Base-by-base conservation (phyloP, 345 rosid genomes). In the Geranium rotundifolium region DNA sequence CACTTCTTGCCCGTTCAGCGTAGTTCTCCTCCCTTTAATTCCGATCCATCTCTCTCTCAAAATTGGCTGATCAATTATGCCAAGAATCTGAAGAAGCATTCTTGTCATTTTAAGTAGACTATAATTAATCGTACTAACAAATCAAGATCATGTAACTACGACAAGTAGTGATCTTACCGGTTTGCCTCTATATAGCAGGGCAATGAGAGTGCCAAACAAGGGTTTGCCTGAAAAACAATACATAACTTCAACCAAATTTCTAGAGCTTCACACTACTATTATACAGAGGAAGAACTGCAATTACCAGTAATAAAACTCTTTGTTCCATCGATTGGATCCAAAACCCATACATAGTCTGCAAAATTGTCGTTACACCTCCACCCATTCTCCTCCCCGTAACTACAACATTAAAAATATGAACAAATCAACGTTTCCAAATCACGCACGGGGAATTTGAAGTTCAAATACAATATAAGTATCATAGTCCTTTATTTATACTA, bases 261-360 rank as follows among this genome's bases (percentile, higher is more conserved):
- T 34, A 39, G 65, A 63, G 57, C 64, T 34, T 34, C 41, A 14
- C 13, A 10, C 8, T 7, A 41, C 14, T 10, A 46, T 46, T 9
- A 46, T 1, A 34, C 0, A 34, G 3, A 34, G 10, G 4, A 34
- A 34, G 41, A 34, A 34, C 1, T 23, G 41, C 67, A 30, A 59
- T 54, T 71, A 85, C 97, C 97, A 29, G 97, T 93, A 50, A 90
- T 90, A 73, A 93, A 93, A 60, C 95, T 90, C 84, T 86, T 93
- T 17, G 99, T 93, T 65, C 97, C 99, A 19, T 93, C 99, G 13
- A 88, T 93, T 17, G 99, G 99, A 76, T 90, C 97, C 67, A 90
- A 78, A 76, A 90, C 90, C 99, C 99, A 93, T 75, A 93, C 96
- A 79, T 80, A 90, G 69, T 90, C 92, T 7, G 97, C 81, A 83